Conservation (phyloP, 1,139 yeast species). For the Pichia sp. region DNA sequence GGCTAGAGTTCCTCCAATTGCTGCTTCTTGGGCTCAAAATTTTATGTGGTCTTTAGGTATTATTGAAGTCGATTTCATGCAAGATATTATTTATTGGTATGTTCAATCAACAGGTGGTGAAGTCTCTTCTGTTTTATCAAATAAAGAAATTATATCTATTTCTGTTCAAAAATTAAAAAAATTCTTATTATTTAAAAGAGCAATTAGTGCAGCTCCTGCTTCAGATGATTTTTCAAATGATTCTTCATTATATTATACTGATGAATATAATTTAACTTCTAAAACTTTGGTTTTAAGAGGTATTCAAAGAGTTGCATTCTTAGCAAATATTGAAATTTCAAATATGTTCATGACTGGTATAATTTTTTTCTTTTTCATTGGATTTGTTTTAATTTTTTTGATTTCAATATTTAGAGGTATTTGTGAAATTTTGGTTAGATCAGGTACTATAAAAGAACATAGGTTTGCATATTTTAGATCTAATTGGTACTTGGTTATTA, state of each 20-base stretch:
- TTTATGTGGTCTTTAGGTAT: conserved; percentile 96
- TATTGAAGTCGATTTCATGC: conserved; percentile 75
- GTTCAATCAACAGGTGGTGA: conserved; percentile 93
- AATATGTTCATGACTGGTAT: conserved; percentile 82
- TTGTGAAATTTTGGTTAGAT: conserved; percentile 61
- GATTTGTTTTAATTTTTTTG: conserved; percentile 61
- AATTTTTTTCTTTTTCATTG: conserved; percentile 73
- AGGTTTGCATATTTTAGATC: conserved; percentile 73
- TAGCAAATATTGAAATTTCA: conserved; percentile 81
- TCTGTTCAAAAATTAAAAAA: conserved; percentile 62
- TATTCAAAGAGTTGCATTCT: conserved; percentile 81
- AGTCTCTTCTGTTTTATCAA: conserved; percentile 65
- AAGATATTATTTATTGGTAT: conserved; percentile 85
- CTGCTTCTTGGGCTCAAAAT: conserved; percentile 97
- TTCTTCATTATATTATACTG: conserved; percentile 56
- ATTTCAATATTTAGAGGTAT: conserved; percentile 67
- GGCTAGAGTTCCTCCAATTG: conserved; percentile 87
- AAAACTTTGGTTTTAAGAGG: conserved; percentile 82
- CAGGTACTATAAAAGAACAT: conserved; percentile 54
- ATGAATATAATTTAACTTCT: conserved; percentile 57
- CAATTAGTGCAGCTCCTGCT: conserved; percentile 21
- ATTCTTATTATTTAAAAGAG: conserved; percentile 27
- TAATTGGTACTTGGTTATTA: conserved; percentile 74
- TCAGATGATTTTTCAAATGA: conserved; percentile 46
- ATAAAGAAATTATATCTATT: conserved; percentile 55